A percentile compares a stretch with the other conserved stretches of the same genome.
Evolutionary conservation across 495 filamentous ascomycete species (phyloP).

Genomic region (Staphylotrichum longicolle): DNA sequence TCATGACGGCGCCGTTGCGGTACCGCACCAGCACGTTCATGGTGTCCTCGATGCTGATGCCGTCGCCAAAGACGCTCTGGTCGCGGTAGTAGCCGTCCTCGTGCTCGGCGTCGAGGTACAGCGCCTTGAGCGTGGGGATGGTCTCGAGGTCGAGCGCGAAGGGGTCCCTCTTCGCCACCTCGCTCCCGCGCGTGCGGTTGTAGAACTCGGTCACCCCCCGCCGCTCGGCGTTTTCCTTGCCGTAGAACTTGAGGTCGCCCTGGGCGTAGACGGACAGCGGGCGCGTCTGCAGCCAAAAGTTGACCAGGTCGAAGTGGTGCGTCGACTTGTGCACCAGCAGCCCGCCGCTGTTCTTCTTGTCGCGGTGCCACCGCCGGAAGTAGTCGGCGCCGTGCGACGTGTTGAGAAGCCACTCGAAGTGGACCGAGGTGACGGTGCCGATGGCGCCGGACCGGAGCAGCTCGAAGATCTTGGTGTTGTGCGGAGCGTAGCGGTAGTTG

Average conservation of each 20-base stretch:
- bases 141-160: conserved; percentile 54
- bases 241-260: conserved; percentile 50
- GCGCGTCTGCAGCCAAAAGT: conserved; percentile 50
- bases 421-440: conserved; percentile 53
- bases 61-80: conserved; percentile 58
- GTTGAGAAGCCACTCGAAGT: conserved; percentile 61
- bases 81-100: conserved; percentile 59
- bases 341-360: conserved; percentile 56
- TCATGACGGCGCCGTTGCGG: conserved; percentile 49
- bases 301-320: conserved; percentile 52
- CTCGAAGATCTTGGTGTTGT: conserved; percentile 52
- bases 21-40: conserved; percentile 60
- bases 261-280: conserved; percentile 47
- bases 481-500: conserved; percentile 54
- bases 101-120: conserved; percentile 59
- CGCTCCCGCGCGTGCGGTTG: conserved; percentile 38
- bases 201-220: conserved; percentile 43
- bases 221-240: conserved; percentile 45
- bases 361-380: conserved; percentile 61
- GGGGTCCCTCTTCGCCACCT: conserved; percentile 38
- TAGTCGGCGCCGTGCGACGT: conserved; percentile 59
- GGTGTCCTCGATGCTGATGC: conserved; percentile 60
- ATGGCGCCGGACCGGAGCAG: conserved; percentile 51
- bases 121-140: conserved; percentile 49
- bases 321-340: conserved; percentile 52